Evolutionary conservation across 2,329 filamentous ascomycete genomes (phyloP).

Genomic region (Calonectria naviculata): DNA sequence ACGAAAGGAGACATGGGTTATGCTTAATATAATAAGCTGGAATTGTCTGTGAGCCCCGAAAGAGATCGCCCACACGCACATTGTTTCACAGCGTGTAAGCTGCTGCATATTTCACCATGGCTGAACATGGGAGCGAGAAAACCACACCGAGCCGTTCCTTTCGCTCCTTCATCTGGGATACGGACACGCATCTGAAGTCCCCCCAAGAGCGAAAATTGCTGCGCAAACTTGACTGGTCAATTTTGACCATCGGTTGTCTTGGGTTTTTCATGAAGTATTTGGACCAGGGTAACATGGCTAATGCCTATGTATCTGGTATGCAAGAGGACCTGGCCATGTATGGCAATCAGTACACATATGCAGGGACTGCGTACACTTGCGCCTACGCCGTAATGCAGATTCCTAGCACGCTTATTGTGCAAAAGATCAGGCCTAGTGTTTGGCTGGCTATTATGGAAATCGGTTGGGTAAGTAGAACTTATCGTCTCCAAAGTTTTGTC

Average conservation of each 20-base stretch:
- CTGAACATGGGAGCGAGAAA: neutral
- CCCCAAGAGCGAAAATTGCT: conserved; percentile 19
- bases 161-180: conserved; percentile 15
- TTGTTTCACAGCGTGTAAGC: too few relatives aligned
- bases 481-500: neutral
- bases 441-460: neutral
- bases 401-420: neutral
- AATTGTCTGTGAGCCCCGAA: neutral
- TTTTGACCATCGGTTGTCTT: conserved; percentile 6
- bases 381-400: neutral
- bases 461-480: neutral
- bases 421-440: neutral
- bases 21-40: neutral
- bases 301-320: conserved; percentile 53
- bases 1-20: neutral
- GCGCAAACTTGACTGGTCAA: conserved; percentile 13
- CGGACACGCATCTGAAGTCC: conserved; percentile 16
- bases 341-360: neutral
- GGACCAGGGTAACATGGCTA: conserved; percentile 49
- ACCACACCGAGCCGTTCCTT: neutral
- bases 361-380: neutral
- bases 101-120: neutral
- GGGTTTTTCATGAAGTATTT: conserved; percentile 29
- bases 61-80: neutral
- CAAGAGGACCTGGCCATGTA: conserved; percentile 46